Base-by-base conservation (phyloP, 257 asterid genomes). In the Thymus quinquecostatus region DNA sequence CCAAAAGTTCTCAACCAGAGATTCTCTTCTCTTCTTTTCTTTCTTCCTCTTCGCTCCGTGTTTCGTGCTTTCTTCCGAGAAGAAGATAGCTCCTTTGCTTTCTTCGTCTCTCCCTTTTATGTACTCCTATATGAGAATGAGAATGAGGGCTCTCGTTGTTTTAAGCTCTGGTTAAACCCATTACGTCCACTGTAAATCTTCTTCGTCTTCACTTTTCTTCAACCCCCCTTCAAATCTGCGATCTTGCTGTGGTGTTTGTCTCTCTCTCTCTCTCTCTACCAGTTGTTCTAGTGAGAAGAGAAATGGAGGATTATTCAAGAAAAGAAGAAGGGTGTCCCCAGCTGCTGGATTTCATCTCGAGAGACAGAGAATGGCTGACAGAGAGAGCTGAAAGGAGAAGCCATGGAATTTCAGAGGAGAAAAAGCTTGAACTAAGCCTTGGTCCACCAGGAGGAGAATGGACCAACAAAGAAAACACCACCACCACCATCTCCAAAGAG, bases 361-460 rank as follows among this genome's bases (percentile, higher is more conserved):
- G 72, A 63, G 77, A 80, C 0, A 54, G 67, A 47, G 71, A 76
- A 27, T 75, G 87, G 88, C 5, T 50, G 5, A 78, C 74, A 62
- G 82, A 80, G 79, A 73, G 82, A 44, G 84, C 64, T 59, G 82
- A 66, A 71, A 64, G 77, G 50, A 40, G 51, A 48, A 68, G 57
- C 12, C 78, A 71, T 72, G 78, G 77, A 30, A 56, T 69, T 71
- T 68, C 87, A n/a, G 96, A 83, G 33, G 97, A 91, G 81, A 85
- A 74, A 64, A 88, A 83, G 81, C 96, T 95, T 7, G 95, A 89
- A 83, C 82, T 95, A 33, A 82, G 89, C 59, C 97, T 91, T 54
- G 95, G 91, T 66, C 99, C 99, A n/a, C 98, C 98, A 0, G 89
- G 87, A 33, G 90, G 85, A 40, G 91, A 84, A 40, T 86, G 90